phyloP scores from a whole-genome alignment of 805 yeast genomes.

The Sugiyamaella floridensis region DNA sequence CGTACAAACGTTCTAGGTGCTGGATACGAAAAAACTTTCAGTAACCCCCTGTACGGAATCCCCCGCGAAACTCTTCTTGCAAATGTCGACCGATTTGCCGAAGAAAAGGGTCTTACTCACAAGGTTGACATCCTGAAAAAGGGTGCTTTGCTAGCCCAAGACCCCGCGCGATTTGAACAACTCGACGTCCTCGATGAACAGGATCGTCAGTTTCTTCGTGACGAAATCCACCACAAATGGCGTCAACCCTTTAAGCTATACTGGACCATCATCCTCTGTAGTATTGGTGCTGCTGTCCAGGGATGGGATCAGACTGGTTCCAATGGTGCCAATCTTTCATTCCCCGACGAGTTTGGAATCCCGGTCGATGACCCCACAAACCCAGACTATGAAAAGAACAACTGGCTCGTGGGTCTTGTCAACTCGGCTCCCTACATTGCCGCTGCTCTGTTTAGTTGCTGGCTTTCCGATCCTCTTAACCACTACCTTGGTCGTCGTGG shows the following conservation, averaged over 20 bases:
- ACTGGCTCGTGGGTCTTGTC: conserved; percentile 47
- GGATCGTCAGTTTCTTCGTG: conserved; percentile 30
- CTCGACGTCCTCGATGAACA: conserved; percentile 30
- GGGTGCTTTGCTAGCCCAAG: conserved; percentile 53
- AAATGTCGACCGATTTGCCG: conserved; percentile 23
- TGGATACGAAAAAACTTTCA: conserved; percentile 1
- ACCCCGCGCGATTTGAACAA: conserved; percentile 34
- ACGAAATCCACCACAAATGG: conserved; percentile 44
- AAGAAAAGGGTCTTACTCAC: conserved; percentile 22
- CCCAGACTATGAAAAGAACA: conserved; percentile 42
- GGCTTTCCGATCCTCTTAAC: conserved; percentile 49
- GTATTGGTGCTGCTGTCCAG: conserved; percentile 60
- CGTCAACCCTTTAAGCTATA: conserved; percentile 35
- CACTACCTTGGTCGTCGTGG: conserved; percentile 49
- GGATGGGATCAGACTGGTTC: conserved; percentile 70
- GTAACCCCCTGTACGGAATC: conserved; percentile 23
- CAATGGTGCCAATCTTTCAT: conserved; percentile 55
- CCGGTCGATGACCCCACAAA: conserved; percentile 18
- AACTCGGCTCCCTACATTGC: conserved; percentile 60
- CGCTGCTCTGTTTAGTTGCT: conserved; percentile 47
- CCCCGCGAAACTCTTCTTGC: conserved; percentile 20
- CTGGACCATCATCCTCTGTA: conserved; percentile 48
- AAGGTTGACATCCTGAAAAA: conserved; percentile 22
- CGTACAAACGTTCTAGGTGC: neutral
- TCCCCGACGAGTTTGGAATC: conserved; percentile 30